A percentile compares a stretch with the other conserved stretches of the same genome.
phyloP scores from a whole-genome alignment of 2,329 filamentous ascomycete species.

The Penicillium sp. region DNA sequence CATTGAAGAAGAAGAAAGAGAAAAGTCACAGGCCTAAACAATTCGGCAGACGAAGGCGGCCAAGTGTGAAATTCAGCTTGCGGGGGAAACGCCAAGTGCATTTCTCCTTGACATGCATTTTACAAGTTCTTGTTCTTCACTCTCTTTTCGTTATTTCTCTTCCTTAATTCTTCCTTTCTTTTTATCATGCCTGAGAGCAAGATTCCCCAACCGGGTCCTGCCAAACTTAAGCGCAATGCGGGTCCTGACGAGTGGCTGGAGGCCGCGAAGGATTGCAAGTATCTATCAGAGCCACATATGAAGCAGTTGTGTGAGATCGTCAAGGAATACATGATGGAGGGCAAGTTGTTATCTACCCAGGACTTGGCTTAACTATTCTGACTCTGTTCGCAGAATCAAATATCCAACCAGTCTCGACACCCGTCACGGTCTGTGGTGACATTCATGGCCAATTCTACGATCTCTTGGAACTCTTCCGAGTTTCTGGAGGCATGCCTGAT shows the following conservation, averaged over 20 bases:
- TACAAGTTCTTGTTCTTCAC: neutral
- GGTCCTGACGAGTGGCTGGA: constrained; percentile 93
- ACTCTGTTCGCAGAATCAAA: constrained; percentile 65
- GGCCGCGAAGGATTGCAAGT: constrained; percentile 93
- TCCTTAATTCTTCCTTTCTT: neutral
- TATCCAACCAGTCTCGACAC: constrained; percentile 93
- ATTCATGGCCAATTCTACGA: constrained; percentile 99
- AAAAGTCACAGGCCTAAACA: neutral
- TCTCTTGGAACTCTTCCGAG: constrained; percentile 88
- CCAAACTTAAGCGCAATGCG: constrained; percentile 70
- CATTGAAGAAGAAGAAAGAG: neutral
- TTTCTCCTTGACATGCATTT: constrained; percentile 3
- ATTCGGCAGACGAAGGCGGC: constrained; percentile 3
- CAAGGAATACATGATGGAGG: constrained; percentile 98
- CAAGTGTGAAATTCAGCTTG: constrained; percentile 6
- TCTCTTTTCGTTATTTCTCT: constrained; percentile 14
- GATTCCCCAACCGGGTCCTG: constrained; percentile 83
- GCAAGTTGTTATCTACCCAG: constrained; percentile 38
- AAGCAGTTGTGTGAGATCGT: constrained; percentile 98
- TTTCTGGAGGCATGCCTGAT: constrained; percentile 92
- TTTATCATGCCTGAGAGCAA: constrained; percentile 41
- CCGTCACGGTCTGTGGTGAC: constrained; percentile 93
- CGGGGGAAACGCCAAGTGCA: constrained; percentile 12
- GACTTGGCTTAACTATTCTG: constrained; percentile 5
- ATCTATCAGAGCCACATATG: constrained; percentile 92